Base-by-base conservation (phyloP, 768 basidiomycete species). In the Hydnomerulius pinastri region DNA sequence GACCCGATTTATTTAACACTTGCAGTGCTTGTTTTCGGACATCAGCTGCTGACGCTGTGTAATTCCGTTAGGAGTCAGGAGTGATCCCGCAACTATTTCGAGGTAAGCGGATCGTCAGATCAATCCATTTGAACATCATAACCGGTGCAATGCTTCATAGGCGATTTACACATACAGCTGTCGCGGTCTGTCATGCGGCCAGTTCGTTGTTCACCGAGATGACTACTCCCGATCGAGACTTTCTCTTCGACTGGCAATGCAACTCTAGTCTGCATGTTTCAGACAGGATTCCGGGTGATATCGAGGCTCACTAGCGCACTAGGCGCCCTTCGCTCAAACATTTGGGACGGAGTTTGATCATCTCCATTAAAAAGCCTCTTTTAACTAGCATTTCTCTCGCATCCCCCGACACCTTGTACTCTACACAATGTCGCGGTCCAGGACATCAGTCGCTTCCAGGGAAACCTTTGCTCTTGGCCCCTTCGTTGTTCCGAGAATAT, bases 391-490 rank as follows among this genome's bases (percentile, higher is more conserved):
- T 55, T 48, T 47, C 48, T 24, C 49, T 46, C 40, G 43, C 40
- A 37, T 54, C 48, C 21, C 42, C 41, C 30, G 45, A 25, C 42
- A 41, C 46, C 36, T 55, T 37, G 27, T 48, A 46, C 35, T 56
- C 33, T 41, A 35, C 48, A 48, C 45, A 38, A 71, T 66, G 67
- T 57, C 58, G 10, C 23, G 17, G 43, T 48, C 60, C 40, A 46
- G 50, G 37, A 50, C 46, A n/a, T n/a, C 50, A 13, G 10, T 40
- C 20, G 41, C 49, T 46, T 17, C 21, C 23, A 55, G 57, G 37
- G 81, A 85, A 66, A 77, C 75, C 0, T 81, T 81, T 55, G 66
- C 62, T 18, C 74, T 87, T 20, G 87, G 86, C 13, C 78, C 79
- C 4, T 77, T 81, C 57, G 59, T 61, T 20, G 76, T 75, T 17